Evolutionary conservation across 352 stramenopile genomes (phyloP).

Genomic region (Phytophthora melonis): DNA sequence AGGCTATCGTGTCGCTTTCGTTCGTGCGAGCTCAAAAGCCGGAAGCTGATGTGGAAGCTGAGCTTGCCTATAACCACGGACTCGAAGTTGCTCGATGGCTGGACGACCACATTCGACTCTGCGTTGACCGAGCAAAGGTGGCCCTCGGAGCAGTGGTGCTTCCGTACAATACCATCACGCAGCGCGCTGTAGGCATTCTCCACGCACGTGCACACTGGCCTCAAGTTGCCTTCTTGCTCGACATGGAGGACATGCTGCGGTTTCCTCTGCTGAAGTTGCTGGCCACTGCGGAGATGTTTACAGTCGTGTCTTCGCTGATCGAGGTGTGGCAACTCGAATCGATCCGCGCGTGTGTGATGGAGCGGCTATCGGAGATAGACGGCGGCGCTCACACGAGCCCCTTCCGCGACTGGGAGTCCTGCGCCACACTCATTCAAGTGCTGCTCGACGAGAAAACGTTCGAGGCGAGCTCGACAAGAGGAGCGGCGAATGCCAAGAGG

Average conservation of each 20-base stretch:
- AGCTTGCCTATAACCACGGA: slow-evolving; percentile 48
- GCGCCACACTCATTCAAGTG: slow-evolving; percentile 43
- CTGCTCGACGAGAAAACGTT: slow-evolving; percentile 57
- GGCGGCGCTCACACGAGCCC: slow-evolving; percentile 21
- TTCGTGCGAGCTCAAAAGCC: slow-evolving; percentile 40
- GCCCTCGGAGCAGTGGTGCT: slow-evolving; percentile 52
- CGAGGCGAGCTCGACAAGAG: slow-evolving; percentile 32
- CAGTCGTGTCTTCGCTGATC: slow-evolving; percentile 45
- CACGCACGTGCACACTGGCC: slow-evolving; percentile 41
- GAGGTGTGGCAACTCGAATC: slow-evolving; percentile 48
- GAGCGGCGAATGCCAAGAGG: slow-evolving; percentile 34
- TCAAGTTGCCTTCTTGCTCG: slow-evolving; percentile 46
- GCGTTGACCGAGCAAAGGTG: slow-evolving; percentile 43
- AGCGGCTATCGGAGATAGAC: slow-evolving; percentile 29
- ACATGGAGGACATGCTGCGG: slow-evolving; percentile 59
- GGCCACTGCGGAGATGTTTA: slow-evolving; percentile 42
- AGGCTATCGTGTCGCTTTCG: slow-evolving; percentile 41
- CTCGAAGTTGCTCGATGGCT: slow-evolving; percentile 67
- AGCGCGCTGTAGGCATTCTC: slow-evolving; percentile 55
- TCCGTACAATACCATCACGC: slow-evolving; percentile 45
- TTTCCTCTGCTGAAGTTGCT: slow-evolving; percentile 61
- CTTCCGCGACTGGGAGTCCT: slow-evolving; percentile 48
- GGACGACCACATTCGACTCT: slow-evolving; percentile 46
- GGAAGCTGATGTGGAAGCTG: slow-evolving; percentile 22
- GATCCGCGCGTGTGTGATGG: slow-evolving; percentile 32